Base-by-base conservation (phyloP, 169 alveolate genomes). In the Plasmodium vivax region DNA sequence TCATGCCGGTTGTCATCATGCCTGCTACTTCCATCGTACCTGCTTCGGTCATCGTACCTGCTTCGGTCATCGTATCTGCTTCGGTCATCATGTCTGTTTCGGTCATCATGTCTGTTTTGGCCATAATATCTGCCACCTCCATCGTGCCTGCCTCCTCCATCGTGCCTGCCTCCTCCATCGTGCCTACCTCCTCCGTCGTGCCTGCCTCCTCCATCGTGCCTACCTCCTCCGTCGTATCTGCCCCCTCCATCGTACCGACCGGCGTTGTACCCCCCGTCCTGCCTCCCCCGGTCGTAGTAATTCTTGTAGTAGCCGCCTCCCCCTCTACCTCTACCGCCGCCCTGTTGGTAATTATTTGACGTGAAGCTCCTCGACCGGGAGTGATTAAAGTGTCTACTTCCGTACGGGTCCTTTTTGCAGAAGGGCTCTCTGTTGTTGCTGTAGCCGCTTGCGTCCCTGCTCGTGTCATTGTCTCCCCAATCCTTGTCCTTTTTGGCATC, bases 341-440 rank as follows among this genome's bases (percentile, higher is more conserved):
- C 51, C 71, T 51, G 74, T 85, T 72, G 19, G 34, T 54, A 73
- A 75, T 12, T 16, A 54, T 3, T 38, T 27, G 82, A 36, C 5
- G 85, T 34, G 27, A 16, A 14, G 75, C 77, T 85, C 43, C 93
- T 85, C 12, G 93, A 85, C 16, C 72, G 41, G 56, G 93, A 75
- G 34, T 12, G 23, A 47, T 75, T 56, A 43, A 32, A 56, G 7
- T 68, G 32, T 47, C 62, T 85, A 2, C 47, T 74, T 75, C 68
- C 54, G 56, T 75, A 23, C 4, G 56, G 47, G 47, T 84, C 71
- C 30, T 38, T 74, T 54, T 54, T 30, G 41, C 54, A 32, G 19
- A 27, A 9, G 16, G 45, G 10, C 16, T 85, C 93, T 75, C 45
- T 85, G 32, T 45, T 74, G 47, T 73, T 72, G 23, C 16, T 84